Conservation (phyloP, 805 yeast genomes). For the Kockiozyma suomiensis region DNA sequence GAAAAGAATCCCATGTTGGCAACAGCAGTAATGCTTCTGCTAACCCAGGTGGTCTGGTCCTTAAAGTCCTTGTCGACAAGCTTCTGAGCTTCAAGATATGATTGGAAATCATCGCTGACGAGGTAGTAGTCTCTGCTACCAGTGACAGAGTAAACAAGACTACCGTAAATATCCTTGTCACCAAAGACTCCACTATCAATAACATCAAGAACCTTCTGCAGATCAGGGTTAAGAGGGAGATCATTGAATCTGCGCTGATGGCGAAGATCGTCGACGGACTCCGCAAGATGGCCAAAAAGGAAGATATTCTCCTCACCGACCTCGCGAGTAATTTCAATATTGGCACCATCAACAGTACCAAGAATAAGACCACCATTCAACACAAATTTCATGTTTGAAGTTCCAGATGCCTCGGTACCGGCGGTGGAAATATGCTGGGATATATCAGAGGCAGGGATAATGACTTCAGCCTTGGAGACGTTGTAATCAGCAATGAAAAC, state of each 20-base stretch:
- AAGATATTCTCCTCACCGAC: slow-evolving; percentile 92
- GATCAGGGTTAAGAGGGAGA: slow-evolving; percentile 59
- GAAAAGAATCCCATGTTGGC: slow-evolving; percentile 94
- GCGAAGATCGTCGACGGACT: slow-evolving; percentile 84
- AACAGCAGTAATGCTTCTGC: slow-evolving; percentile 73
- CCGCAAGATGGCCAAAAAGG: slow-evolving; percentile 87
- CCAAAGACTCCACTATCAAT: slow-evolving; percentile 77
- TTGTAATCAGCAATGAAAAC: slow-evolving; percentile 90
- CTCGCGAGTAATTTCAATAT: slow-evolving; percentile 91
- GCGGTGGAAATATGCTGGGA: slow-evolving; percentile 96
- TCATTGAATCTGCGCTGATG: slow-evolving; percentile 69
- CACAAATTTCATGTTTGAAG: slow-evolving; percentile 94
- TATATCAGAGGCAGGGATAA: slow-evolving; percentile 85
- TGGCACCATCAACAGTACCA: slow-evolving; percentile 97
- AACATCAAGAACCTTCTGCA: slow-evolving; percentile 63
- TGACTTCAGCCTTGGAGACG: slow-evolving; percentile 90
- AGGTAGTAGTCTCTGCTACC: slow-evolving; percentile 74
- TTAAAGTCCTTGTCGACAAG: slow-evolving; percentile 71
- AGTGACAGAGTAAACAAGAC: slow-evolving; percentile 68
- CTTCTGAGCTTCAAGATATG: slow-evolving; percentile 79
- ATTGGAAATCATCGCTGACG: slow-evolving; percentile 86
- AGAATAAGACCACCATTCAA: slow-evolving; percentile 90
- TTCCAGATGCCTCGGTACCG: slow-evolving; percentile 96
- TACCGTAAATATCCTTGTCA: slow-evolving; percentile 57
- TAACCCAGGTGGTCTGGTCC: slow-evolving; percentile 72